Base-by-base conservation (phyloP, 2,329 filamentous ascomycete genomes). In the Penicillium capsulatum region DNA sequence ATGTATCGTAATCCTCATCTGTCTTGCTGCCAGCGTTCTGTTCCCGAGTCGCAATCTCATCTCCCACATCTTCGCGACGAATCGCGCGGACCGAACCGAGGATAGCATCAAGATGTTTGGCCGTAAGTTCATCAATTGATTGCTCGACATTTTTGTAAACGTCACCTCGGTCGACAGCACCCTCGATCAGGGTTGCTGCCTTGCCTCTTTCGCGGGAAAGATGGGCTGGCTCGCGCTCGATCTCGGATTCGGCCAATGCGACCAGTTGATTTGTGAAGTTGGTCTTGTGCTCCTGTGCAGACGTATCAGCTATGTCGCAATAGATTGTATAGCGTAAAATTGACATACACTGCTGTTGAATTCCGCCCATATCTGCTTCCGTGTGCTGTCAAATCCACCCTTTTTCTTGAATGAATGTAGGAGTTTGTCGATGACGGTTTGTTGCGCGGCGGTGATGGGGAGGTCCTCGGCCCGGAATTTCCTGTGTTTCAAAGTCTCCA, bases 391-490 rank as follows among this genome's bases (percentile, higher is more conserved):
- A 53, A 81, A 83, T 40, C 79, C 77, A 47, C 80, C 80, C 59
- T 80, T 81, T 62, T 82, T 83, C 62, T 81, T 81, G 60, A 81
- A 81, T 1, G 75, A 76, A 55, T 80, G 73, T 13, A 81, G 68
- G 31, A 83, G 69, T 48, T 70, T 70, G 57, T 83, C 79, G 39
- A 83, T 80, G 16, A 73, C 71, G 5, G 71, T 67, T 45, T 77
- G 74, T 57, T 83, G 78, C 24, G 72, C 62, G 38, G 75, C 71
- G 16, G 75, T 73, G 20, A 83, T 66, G 3, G 80, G 80, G 17
- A 83, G 68, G 48, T 83, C 80, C 3, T 76, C 75, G 17, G 76
- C 66, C 58, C 79, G 79, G 55, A 79, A 73, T 56, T 75, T 79
- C 53, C 68, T 69, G 46, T 55, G 57, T 48, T 58, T 62, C 26